Percentiles rank a stretch among this genome's conserved stretches.
phyloP scores from a whole-genome alignment of 176 grass and related monocot genomes.

The Tillandsia leiboldiana region DNA sequence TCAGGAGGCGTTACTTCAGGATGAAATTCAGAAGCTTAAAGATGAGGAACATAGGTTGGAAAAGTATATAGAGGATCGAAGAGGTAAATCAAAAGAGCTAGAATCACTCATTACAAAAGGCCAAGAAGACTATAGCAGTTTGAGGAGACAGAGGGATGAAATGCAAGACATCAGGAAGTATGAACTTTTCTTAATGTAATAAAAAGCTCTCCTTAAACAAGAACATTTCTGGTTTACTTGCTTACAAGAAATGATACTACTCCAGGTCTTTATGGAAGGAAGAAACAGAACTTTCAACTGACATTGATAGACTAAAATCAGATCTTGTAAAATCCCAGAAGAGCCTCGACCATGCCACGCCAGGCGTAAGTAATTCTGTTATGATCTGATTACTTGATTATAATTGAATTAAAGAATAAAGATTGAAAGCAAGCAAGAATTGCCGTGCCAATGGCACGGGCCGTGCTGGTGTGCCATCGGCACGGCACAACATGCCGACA shows the following conservation, averaged over 20 bases:
- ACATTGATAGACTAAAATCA: constrained; percentile 59
- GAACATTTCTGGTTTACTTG: constrained; percentile 10
- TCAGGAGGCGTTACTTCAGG: constrained; percentile 76
- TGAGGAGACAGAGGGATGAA: constrained; percentile 62
- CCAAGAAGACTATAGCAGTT: constrained; percentile 51
- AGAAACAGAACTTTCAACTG: constrained; percentile 65
- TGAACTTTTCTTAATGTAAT: constrained; percentile 18
- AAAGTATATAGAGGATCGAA: constrained; percentile 53
- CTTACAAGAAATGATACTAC: constrained; percentile 24
- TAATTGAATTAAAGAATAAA: not conserved
- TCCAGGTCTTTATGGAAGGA: constrained; percentile 87
- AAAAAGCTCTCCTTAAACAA: constrained; percentile 15
- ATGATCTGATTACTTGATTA: not conserved
- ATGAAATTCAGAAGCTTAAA: constrained; percentile 88
- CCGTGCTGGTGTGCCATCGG: too few relatives aligned
- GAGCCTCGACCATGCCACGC: constrained; percentile 81
- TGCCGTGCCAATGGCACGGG: too few relatives aligned
- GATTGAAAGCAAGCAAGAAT: too few relatives aligned
- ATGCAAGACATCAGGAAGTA: constrained; percentile 96
- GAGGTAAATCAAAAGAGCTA: constrained; percentile 47
- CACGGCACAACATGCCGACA: too few relatives aligned
- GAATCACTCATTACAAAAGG: constrained; percentile 42
- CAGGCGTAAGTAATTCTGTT: constrained; percentile 48
- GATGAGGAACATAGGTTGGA: constrained; percentile 50
- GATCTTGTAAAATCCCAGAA: constrained; percentile 86